Base-by-base conservation (phyloP, 208 protist genomes). In the Trypanosoma vivax region DNA sequence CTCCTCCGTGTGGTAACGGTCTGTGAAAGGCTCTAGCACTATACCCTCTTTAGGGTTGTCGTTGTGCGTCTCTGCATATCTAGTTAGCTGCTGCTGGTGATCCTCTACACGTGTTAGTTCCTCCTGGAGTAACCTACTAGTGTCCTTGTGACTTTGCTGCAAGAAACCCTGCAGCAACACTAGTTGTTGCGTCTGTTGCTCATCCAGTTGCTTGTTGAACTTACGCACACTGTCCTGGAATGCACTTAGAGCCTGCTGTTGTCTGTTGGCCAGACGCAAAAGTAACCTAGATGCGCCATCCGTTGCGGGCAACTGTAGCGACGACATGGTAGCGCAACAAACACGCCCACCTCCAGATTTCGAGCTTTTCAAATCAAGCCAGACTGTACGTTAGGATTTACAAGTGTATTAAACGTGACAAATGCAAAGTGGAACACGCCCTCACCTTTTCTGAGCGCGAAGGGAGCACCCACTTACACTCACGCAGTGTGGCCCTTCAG, bases 201-300 rank as follows among this genome's bases (percentile, higher is more conserved):
- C 43, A 39, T 94, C 79, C 5, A 83, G 60, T 19, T 65, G 61
- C 21, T 41, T 58, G 55, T 87, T 85, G 47, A 75, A 71, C n/a
- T 52, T 38, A 2, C 49, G 56, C 1, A 81, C 62, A 37, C 24
- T 47, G 1, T 57, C 50, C 40, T 77, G 75, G 42, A 88, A 92
- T 13, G 38, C 34, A 4, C 37, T 35, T 18, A 89, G 67, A 10
- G 68, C 51, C 6, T 70, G 61, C 5, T 79, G 60, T 40, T 85
- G 65, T 5, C 73, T 65, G 1, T 53, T 60, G 3, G 43, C 62
- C 18, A 79, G 59, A 24, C 71, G 51, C 16, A 71, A 50, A 35
- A 54, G 62, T 31, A 90, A 71, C 5, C 70, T n/a, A n/a, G n/a
- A 64, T 18, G 79, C 62, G 33, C 60, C 48, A 27, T 58, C 51